Evolutionary conservation across 306 rosid species (phyloP).

Genomic region (Adenanthera pavonina): DNA sequence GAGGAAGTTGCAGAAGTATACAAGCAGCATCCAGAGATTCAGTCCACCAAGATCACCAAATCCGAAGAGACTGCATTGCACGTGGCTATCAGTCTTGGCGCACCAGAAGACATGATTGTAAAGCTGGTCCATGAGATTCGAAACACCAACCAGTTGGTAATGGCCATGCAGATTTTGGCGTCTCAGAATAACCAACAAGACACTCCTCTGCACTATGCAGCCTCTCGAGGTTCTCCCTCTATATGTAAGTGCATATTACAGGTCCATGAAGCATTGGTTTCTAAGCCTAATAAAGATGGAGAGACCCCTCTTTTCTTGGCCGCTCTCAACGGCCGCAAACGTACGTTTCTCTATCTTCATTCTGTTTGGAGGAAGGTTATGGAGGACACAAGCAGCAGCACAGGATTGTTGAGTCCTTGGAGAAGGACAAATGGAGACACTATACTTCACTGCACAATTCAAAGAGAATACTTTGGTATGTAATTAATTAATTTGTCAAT

Average conservation of each 20-base stretch:
- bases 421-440: slow-evolving; percentile 12
- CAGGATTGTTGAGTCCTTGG: background rate
- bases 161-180: background rate
- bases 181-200: slow-evolving; percentile 21
- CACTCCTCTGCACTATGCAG: slow-evolving; percentile 47
- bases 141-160: no score
- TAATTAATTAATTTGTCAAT: background rate
- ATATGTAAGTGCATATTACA: slow-evolving; percentile 39
- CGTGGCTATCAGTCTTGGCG: slow-evolving; percentile 35
- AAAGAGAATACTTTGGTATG: slow-evolving; percentile 1
- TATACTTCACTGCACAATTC: slow-evolving; percentile 13
- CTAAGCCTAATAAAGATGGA: slow-evolving; percentile 20
- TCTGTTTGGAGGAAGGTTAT: background rate
- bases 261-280: background rate
- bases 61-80: background rate
- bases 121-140: background rate
- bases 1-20: slow-evolving; percentile 9
- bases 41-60: slow-evolving; percentile 18
- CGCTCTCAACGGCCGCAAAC: background rate
- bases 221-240: background rate
- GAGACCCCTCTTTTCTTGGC: slow-evolving; percentile 33
- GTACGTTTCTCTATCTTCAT: slow-evolving; percentile 45
- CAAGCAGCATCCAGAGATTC: background rate
- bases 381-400: no score
- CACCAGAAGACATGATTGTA: background rate